These are phyloP conservation scores for Saccharomycopsis olivae DNA, from an alignment of 805 yeast genomes.

Conservation along the genomic window DNA sequence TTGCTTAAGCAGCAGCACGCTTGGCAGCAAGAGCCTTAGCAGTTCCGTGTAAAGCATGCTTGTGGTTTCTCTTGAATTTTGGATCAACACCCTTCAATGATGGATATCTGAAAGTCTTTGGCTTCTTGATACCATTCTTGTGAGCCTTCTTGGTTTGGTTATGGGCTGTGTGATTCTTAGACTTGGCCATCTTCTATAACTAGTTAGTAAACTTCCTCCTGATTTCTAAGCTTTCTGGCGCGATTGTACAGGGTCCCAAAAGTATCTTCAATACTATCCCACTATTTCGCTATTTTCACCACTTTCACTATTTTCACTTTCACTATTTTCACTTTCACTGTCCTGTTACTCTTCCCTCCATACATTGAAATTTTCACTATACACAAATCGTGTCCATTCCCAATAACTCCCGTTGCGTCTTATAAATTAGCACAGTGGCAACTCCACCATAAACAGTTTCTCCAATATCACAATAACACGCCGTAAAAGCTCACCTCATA, in stretches of 20 bases:
- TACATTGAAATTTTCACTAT: too few species aligned
- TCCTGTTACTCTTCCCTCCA: too few species aligned
- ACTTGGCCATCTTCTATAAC: slow-evolving; percentile 74
- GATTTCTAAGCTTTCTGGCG: too few species aligned
- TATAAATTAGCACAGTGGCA: too few species aligned
- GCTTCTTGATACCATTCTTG: slow-evolving; percentile 99
- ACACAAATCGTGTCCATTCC: too few species aligned
- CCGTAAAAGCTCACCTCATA: too few species aligned
- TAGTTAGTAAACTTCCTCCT: too few species aligned
- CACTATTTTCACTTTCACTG: too few species aligned
- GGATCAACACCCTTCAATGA: slow-evolving; percentile 98
- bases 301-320: too few species aligned
- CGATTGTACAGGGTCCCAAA: slow-evolving; percentile 12
- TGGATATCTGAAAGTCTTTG: slow-evolving; percentile 95
- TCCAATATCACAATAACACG: too few species aligned
- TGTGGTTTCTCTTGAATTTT: slow-evolving; percentile 99
- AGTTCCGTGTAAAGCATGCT: slow-evolving; percentile 96
- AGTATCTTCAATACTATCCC: neutral
- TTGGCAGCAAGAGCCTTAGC: slow-evolving; percentile 86
- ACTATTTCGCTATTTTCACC: neutral
- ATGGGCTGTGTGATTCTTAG: slow-evolving; percentile 99
- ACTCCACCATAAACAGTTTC: too few species aligned
- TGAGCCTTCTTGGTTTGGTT: slow-evolving; percentile 99
- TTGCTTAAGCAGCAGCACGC: slow-evolving; percentile 39
- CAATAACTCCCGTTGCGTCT: too few species aligned